Conservation (phyloP, 176 grass and related monocot genomes). For the Oryza longistaminata region DNA sequence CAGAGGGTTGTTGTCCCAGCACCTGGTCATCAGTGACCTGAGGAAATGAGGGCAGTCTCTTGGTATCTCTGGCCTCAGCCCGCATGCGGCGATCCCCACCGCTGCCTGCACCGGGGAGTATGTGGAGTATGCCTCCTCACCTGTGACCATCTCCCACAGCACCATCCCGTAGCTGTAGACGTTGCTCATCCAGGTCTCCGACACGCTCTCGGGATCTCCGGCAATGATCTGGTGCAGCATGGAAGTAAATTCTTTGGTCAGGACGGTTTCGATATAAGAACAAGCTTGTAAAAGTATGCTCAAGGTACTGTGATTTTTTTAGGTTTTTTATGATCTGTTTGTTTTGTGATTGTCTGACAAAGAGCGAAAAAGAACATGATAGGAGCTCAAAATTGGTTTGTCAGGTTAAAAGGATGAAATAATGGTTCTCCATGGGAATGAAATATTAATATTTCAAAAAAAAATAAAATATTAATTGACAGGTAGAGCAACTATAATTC, state of each 20-base stretch:
- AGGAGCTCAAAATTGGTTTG: not conserved
- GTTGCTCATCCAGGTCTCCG: slow-evolving; percentile 96
- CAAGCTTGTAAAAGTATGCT: not conserved
- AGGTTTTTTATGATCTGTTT: not conserved
- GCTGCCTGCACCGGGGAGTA: slow-evolving; percentile 97
- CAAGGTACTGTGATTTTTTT: not conserved
- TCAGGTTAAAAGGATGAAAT: not conserved
- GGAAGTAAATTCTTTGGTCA: slow-evolving; percentile 23
- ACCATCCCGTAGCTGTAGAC: slow-evolving; percentile 96
- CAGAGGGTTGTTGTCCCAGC: slow-evolving; percentile 79
- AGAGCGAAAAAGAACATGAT: not conserved
- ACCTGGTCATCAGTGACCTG: slow-evolving; percentile 77
- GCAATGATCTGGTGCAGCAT: slow-evolving; percentile 74
- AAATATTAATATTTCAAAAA: too few species aligned
- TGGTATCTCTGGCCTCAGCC: slow-evolving; percentile 89
- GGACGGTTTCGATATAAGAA: not conserved
- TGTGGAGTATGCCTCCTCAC: slow-evolving; percentile 91
- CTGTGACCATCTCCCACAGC: slow-evolving; percentile 88
- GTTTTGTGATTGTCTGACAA: not conserved
- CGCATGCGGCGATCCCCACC: slow-evolving; percentile 87
- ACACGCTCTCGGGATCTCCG: slow-evolving; percentile 85
- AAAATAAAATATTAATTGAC: not conserved
- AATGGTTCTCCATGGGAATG: not conserved
- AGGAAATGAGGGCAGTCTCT: slow-evolving; percentile 78
- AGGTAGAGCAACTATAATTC: not conserved